Percentiles rank a stretch among this genome's conserved stretches.
These are phyloP conservation scores for Globisporangium barbulae DNA, from an alignment of 352 stramenopile species.

Conservation along the genomic window DNA sequence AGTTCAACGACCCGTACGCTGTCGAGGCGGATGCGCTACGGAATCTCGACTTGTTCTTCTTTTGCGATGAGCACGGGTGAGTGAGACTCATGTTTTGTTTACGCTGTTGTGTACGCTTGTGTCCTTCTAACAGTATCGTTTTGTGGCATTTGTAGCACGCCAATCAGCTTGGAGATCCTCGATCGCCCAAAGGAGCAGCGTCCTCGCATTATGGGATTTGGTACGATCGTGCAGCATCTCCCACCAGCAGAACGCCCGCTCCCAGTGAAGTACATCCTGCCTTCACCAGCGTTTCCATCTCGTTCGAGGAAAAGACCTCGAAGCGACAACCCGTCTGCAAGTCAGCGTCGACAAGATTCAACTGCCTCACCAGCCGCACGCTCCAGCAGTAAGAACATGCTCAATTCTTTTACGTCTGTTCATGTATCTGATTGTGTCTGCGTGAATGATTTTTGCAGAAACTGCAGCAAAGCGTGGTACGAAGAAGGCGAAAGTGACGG, in stretches of 20 bases:
- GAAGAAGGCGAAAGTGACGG: constrained; percentile 26
- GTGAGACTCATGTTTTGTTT: constrained; percentile 11
- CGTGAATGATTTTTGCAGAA: constrained; percentile 4
- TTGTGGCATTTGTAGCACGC: constrained; percentile 33
- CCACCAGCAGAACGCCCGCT: constrained; percentile 54
- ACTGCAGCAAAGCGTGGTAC: constrained; percentile 7
- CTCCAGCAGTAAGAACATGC: background rate
- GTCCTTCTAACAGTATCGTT: background rate
- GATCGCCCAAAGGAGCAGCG: constrained; percentile 71
- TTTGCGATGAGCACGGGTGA: constrained; percentile 82
- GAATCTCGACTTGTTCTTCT: constrained; percentile 84
- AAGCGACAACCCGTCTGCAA: constrained; percentile 35
- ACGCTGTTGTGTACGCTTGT: background rate
- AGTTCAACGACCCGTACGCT: constrained; percentile 70
- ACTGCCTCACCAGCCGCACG: background rate
- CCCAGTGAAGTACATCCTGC: constrained; percentile 64
- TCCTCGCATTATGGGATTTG: constrained; percentile 82
- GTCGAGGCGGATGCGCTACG: constrained; percentile 64
- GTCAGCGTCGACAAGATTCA: constrained; percentile 23
- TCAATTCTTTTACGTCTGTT: background rate
- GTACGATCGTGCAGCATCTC: constrained; percentile 74
- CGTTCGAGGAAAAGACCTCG: constrained; percentile 69
- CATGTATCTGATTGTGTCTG: background rate
- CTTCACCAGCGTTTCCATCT: constrained; percentile 71
- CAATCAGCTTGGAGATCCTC: constrained; percentile 78